phyloP scores from a whole-genome alignment of 495 filamentous ascomycete genomes.

The Filosporella fistucella region DNA sequence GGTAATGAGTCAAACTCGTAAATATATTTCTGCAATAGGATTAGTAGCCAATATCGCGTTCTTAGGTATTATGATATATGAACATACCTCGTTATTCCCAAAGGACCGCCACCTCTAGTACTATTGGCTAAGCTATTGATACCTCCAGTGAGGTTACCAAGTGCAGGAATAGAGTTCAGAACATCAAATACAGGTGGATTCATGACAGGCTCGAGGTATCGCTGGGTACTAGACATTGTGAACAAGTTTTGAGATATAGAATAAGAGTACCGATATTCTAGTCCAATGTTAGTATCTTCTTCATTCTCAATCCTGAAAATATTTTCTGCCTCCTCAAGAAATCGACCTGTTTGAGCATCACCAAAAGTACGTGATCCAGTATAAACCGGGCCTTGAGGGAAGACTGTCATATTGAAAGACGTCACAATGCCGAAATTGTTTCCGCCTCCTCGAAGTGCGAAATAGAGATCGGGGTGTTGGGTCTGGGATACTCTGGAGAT shows the following conservation, averaged over 20 bases:
- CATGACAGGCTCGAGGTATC: constrained; percentile 28
- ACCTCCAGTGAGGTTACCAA: background rate
- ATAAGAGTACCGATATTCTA: background rate
- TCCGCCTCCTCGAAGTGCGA: constrained; percentile 49
- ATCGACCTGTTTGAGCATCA: background rate
- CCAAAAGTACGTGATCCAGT: constrained; percentile 28
- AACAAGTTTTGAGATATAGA: background rate
- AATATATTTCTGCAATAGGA: background rate
- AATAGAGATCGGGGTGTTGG: constrained; percentile 38
- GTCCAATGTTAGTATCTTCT: background rate
- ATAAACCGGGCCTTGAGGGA: constrained; percentile 37
- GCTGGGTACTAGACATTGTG: background rate
- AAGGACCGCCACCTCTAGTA: no score
- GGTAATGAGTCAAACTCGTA: background rate
- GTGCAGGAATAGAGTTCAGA: background rate
- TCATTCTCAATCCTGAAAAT: background rate
- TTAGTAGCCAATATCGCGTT: no score
- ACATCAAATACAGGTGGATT: background rate
- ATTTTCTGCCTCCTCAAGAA: background rate
- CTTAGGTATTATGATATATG: background rate
- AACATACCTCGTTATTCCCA: background rate
- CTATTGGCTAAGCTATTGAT: background rate
- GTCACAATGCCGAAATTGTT: constrained; percentile 55
- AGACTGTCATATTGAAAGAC: constrained; percentile 38
- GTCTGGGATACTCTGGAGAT: constrained; percentile 34